Evolutionary conservation across 2,329 filamentous ascomycete genomes (phyloP).

Genomic region (Monilinia fructigena): DNA sequence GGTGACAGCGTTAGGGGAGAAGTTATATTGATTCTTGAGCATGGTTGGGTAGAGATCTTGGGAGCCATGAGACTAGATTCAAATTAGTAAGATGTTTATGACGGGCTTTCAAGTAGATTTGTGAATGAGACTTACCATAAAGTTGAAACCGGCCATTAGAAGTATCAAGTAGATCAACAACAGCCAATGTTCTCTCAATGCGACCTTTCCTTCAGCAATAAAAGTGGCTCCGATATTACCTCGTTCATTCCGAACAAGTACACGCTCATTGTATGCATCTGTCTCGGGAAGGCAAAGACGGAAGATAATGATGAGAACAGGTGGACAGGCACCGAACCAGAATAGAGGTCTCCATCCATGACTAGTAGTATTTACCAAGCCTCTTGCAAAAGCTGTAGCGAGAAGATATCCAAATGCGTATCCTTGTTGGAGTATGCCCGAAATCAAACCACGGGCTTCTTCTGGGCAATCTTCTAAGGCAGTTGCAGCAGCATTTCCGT

Average conservation of each 20-base stretch:
- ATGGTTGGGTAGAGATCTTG: slow-evolving; percentile 60
- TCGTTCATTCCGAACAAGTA: slow-evolving; percentile 58
- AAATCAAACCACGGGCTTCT: slow-evolving; percentile 69
- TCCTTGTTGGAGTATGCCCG: slow-evolving; percentile 78
- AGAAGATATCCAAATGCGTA: slow-evolving; percentile 79
- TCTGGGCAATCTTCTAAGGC: slow-evolving; percentile 61
- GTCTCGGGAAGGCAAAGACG: slow-evolving; percentile 79
- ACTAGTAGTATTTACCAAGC: slow-evolving; percentile 70
- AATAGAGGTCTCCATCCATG: slow-evolving; percentile 82
- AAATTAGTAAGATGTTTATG: not conserved
- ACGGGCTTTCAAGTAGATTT: not conserved
- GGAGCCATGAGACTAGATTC: slow-evolving; percentile 40
- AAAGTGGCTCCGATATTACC: slow-evolving; percentile 67
- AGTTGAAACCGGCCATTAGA: slow-evolving; percentile 89
- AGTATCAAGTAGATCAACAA: slow-evolving; percentile 78
- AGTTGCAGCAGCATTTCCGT: slow-evolving; percentile 77
- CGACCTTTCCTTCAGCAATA: slow-evolving; percentile 73
- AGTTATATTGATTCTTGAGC: slow-evolving; percentile 54
- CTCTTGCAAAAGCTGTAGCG: slow-evolving; percentile 66
- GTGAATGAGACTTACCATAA: slow-evolving; percentile 69
- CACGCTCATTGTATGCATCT: slow-evolving; percentile 65
- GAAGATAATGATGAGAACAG: slow-evolving; percentile 76
- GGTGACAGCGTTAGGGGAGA: slow-evolving; percentile 50
- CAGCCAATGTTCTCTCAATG: slow-evolving; percentile 76
- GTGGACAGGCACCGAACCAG: slow-evolving; percentile 85